Evolutionary conservation across 352 stramenopile species (phyloP), one percentile per base, ranked within the genome.

Genomic region (Globisporangium nodosum): DNA sequence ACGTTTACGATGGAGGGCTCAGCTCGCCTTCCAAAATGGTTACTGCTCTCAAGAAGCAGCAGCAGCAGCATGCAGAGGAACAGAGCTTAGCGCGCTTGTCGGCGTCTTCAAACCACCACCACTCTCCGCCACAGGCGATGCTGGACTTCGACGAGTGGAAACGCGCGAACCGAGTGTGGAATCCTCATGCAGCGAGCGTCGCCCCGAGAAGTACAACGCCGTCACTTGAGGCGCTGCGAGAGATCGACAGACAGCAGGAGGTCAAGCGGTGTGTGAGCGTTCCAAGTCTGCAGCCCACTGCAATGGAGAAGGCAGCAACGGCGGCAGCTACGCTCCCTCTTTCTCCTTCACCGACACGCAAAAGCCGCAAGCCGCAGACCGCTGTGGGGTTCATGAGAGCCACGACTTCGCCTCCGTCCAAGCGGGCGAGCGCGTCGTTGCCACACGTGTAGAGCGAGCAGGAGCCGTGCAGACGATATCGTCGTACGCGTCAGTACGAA

Each of bases 101-200:
- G 16, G 3, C 33, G 12, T 27, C 30, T 18, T 24, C 48, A 3
- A 37, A 27, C n/a, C 58, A 65, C 11, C 45, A 27, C 7, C 9
- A 20, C 12, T 30, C 20, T 18, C n/a, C 16, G 5, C 3, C 45
- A 8, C n/a, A 49, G n/a, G 20, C 46, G 6, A 62, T 76, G 33
- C 63, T 76, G 18, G 76, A 58, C 42, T 87, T 89, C 54, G 75
- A 89, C 8, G 76, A 87, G 27, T 89, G 79, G 79, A 87, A 87
- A 53, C 49, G 54, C 3, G 59, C 61, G 21, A 89, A 74, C 4
- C 71, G 71, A 12, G 73, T 89, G 24, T 89, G 77, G 79, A 70
- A 54, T 40, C 55, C 75, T 18, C 51, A 49, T 47, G 37, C 21
- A 35, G 51, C 60, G 0, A n/a, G 39, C 16, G 8, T 56, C 11